Conservation (phyloP, 305 asterid genomes). For the Fraxinus paxiana region DNA sequence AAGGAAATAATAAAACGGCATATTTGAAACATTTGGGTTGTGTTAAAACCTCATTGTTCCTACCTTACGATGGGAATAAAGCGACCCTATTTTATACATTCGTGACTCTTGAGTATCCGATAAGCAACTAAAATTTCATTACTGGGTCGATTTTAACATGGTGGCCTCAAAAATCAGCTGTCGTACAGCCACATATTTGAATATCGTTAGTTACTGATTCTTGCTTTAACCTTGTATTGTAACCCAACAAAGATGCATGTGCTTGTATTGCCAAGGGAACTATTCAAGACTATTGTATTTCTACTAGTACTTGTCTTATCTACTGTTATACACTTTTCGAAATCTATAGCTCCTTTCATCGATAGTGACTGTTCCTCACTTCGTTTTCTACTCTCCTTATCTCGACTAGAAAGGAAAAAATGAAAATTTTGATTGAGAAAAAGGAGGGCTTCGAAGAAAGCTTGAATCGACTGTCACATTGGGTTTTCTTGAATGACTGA, state of each 20-base stretch:
- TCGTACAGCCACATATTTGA: background rate
- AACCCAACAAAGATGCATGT: constrained; percentile 3
- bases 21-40: background rate
- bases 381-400: background rate
- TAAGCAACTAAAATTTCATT: background rate
- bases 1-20: constrained; percentile 33
- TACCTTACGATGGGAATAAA: background rate
- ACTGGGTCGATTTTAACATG: constrained; percentile 2
- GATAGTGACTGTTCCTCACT: background rate
- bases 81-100: background rate
- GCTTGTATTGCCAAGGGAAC: background rate
- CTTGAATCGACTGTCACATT: background rate
- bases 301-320: background rate
- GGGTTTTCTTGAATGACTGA: background rate
- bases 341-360: background rate
- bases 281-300: background rate
- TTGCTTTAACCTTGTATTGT: constrained; percentile 11
- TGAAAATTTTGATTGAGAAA: background rate
- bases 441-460: background rate
- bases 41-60: background rate
- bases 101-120: background rate
- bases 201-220: background rate
- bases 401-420: background rate
- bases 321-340: background rate
- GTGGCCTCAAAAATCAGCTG: constrained; percentile 8